Percentiles rank a stretch among this genome's conserved stretches.
Evolutionary conservation across 192 early-diverging fungal genomes (phyloP).

Genomic region (Linnemannia exigua): DNA sequence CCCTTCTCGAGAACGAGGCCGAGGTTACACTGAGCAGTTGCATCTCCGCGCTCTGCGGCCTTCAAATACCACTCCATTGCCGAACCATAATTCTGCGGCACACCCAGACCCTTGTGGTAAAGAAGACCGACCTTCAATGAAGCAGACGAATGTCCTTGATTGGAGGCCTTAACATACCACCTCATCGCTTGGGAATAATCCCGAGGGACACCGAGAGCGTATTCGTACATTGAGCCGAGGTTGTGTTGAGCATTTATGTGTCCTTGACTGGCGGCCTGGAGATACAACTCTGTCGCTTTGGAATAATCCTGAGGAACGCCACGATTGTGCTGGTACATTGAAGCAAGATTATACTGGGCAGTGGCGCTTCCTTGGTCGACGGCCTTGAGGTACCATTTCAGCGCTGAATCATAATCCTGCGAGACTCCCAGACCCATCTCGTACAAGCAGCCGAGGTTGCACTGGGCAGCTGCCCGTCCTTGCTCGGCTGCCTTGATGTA

Average conservation of each 20-base stretch:
- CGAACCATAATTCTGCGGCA: neutral
- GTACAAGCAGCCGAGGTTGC: neutral
- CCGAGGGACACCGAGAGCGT: neutral
- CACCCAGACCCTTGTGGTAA: neutral
- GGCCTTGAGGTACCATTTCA: neutral
- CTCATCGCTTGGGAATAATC: neutral
- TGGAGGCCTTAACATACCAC: no score
- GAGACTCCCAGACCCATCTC: neutral
- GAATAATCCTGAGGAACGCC: conserved; percentile 51
- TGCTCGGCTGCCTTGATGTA: neutral
- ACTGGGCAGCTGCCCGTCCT: neutral
- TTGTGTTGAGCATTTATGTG: neutral
- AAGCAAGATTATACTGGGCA: neutral
- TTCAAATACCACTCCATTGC: neutral
- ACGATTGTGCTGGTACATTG: conserved; percentile 59
- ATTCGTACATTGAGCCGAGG: neutral
- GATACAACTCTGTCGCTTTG: conserved; percentile 11
- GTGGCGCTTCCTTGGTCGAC: neutral
- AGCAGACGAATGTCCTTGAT: neutral
- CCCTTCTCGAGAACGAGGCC: neutral
- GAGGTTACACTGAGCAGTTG: neutral
- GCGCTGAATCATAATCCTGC: neutral
- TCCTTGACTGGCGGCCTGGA: neutral
- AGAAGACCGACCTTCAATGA: neutral
- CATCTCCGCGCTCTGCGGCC: neutral